phyloP scores from a whole-genome alignment of 306 rosid genomes.

The Oxytropis ochrocephala region DNA sequence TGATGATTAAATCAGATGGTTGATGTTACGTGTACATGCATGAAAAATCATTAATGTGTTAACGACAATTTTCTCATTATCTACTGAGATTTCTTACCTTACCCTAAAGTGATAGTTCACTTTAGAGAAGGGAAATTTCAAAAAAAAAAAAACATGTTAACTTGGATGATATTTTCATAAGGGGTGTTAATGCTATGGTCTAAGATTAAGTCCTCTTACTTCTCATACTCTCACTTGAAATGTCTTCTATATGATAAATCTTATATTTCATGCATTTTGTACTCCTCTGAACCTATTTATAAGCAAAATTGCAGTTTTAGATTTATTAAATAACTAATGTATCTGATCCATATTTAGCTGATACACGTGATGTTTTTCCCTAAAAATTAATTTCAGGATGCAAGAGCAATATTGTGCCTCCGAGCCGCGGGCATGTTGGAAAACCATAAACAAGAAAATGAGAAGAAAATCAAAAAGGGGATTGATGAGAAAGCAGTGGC shows the following conservation, averaged over 20 bases:
- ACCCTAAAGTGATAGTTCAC: no score
- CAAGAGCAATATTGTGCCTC: conserved; percentile 56
- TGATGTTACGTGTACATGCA: no score
- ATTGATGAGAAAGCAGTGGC: not conserved
- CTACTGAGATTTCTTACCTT: no score
- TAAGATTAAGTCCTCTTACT: not conserved
- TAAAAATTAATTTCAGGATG: conserved; percentile 38
- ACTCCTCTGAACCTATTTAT: no score
- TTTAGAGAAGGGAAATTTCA: no score
- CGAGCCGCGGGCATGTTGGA: conserved; percentile 58
- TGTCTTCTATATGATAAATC: not conserved
- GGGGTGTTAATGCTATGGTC: not conserved
- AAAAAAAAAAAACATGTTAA: not conserved
- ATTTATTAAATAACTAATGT: no score
- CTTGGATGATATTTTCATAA: no score
- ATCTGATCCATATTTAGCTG: not conserved
- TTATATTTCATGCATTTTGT: not conserved
- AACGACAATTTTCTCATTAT: no score
- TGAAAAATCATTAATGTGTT: no score
- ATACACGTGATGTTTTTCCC: not conserved
- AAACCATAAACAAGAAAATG: conserved; percentile 35
- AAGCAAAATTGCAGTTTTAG: no score
- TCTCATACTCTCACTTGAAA: not conserved
- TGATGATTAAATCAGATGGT: no score
- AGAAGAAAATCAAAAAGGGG: conserved; percentile 16